Evolutionary conservation across 495 filamentous ascomycete species (phyloP), one percentile per base, ranked within the genome.

Genomic region (Podospora pseudoanserina): DNA sequence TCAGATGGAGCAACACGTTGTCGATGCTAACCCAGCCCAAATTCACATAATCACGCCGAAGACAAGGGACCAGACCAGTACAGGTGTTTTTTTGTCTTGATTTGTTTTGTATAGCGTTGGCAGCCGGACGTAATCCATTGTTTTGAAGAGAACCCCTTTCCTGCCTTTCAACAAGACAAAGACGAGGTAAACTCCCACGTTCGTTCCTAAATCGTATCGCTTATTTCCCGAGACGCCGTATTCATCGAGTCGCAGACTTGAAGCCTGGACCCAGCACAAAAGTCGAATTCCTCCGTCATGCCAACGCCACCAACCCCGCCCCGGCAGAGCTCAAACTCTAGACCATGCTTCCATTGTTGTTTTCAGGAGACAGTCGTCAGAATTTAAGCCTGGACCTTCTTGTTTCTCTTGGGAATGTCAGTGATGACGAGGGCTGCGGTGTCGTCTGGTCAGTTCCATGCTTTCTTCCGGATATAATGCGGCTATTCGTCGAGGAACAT

Each of bases 371-470:
- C 34, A 30, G 65, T 58, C 61, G 60, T 64, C 57, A 66, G 26
- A 49, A 61, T 39, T 76, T 67, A 77, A 65, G 77, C 70, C 61
- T 71, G 72, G 34, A 63, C 64, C 65, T 65, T 79, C 78, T 83
- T 83, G 77, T 84, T 83, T 77, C 79, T 84, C 78, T 81, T 83
- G 59, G 79, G 73, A 19, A 85, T 80, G 64, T 85, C 82, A 74
- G 77, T 79, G 74, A 84, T 83, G 68, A 76, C 72, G 60, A 84
- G 76, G 79, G 74, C 82, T 84, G 64, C 61, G 1, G 32, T 34
- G 61, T 27, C 61, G 27, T 23, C 27, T 60, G 2, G 69, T 76
- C 62, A 72, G 74, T 55, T 34, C 1, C 26, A 18, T 60, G 53
- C 30, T 9, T 54, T 16, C 44, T 2, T 60, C 34, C 16, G 9